Base-by-base conservation (phyloP, 1,139 yeast genomes). In the Candida labiduridarum region DNA sequence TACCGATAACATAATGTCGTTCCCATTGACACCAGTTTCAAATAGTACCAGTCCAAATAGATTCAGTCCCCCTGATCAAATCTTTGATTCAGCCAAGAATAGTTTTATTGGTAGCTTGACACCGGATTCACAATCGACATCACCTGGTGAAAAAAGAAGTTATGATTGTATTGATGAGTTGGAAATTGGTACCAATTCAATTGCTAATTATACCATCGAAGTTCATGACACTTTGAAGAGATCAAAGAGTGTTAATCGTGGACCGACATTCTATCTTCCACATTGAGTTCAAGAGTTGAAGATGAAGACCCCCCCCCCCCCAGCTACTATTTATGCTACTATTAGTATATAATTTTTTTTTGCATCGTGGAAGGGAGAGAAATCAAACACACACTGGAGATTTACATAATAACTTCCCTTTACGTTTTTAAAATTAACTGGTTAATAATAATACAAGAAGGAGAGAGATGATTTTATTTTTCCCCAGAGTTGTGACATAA, bases 21-120 rank as follows among this genome's bases (percentile, higher is more conserved):
- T 55, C 12, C 71, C 71, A 33, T 58, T 66, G 36, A 66, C 71
- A 16, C 71, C 71, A 8, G 61, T 65, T 19, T 63, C 67, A 25
- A 64, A 60, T 51, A 63, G 61, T 49, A 64, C 68, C 10, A 60
- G 65, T 48, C 69, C 69, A 22, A 61, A 57, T 47, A 50, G 66
- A 44, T 44, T 53, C 48, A 50, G 49, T 31, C 46, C 53, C 18
- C 46, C 53, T 25, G 58, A 55, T 31, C 54, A 52, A 41, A 56
- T 46, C 9, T 46, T 35, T 41, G 45, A 30, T 31, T 51, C 46
- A 27, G 46, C 38, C 11, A 40, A 46, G 27, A 34, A 22, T 11
- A 30, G 39, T 19, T 16, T 31, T 27, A 25, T 30, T 40, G 57
- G 56, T 16, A 48, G 48, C 10, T 44, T 53, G 14, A 54, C 56